phyloP scores from a whole-genome alignment of 257 asterid species.

The Oldenlandia corymbosa region DNA sequence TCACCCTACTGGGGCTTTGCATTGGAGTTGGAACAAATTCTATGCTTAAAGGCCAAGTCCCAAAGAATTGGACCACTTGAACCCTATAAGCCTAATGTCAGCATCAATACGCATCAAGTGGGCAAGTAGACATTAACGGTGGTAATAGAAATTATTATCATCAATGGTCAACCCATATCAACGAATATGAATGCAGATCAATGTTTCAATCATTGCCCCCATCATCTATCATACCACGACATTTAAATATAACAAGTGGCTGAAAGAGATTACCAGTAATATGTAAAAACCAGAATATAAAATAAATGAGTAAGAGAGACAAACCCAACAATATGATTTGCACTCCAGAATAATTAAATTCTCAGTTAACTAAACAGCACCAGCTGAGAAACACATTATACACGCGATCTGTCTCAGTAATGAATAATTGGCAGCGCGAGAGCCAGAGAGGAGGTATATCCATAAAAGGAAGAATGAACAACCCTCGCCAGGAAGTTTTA shows the following conservation, averaged over 20 bases:
- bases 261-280: not conserved
- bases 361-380: not conserved
- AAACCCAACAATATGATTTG: not conserved
- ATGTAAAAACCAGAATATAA: not conserved
- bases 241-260: not conserved
- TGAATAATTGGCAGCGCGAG: not conserved
- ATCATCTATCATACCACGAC: not conserved
- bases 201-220: not conserved
- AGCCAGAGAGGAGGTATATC: not conserved
- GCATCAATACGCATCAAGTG: not conserved
- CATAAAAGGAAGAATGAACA: not conserved
- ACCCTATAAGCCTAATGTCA: not conserved
- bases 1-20: not conserved
- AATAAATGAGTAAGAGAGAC: not conserved
- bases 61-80: not conserved
- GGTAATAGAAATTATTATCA: not conserved
- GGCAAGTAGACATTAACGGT: not conserved
- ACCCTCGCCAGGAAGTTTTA: not conserved
- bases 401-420: not conserved
- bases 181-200: not conserved
- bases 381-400: not conserved
- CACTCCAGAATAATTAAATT: not conserved
- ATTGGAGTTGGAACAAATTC: not conserved
- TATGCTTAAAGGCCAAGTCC: not conserved
- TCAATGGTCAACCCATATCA: not conserved